Conservation (phyloP, 371 early-diverging fungal genomes). For the Mucor sp. region DNA sequence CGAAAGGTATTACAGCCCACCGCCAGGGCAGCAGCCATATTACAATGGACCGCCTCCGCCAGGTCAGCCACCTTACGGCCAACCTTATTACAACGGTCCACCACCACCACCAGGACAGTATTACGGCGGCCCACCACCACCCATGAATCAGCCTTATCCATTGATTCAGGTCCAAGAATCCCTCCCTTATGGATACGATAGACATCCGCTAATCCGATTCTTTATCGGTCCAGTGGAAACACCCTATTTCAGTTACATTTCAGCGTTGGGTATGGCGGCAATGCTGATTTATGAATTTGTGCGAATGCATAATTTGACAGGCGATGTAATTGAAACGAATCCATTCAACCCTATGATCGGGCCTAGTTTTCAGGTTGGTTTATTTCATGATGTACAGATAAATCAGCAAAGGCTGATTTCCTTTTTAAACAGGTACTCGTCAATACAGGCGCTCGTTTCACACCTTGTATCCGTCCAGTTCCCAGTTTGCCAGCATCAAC, state of each 20-base stretch:
- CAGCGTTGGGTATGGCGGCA: conserved; percentile 56
- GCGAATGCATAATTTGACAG: conserved; percentile 53
- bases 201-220: conserved; percentile 14
- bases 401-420: neutral
- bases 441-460: conserved; percentile 60
- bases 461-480: conserved; percentile 61
- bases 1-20: conserved; percentile 6
- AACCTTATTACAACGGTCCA: conserved; percentile 6
- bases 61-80: neutral
- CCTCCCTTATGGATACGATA: conserved; percentile 16
- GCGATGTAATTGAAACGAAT: conserved; percentile 50
- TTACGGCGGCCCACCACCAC: conserved; percentile 7
- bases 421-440: conserved; percentile 47
- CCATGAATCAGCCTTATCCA: neutral
- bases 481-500: conserved; percentile 29
- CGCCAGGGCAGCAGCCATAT: conserved; percentile 14
- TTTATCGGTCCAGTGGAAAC: conserved; percentile 37
- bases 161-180: neutral
- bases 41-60: conserved; percentile 9
- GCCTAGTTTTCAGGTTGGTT: conserved; percentile 53
- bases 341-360: conserved; percentile 70
- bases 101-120: conserved; percentile 13
- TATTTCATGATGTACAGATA: neutral
- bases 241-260: conserved; percentile 58
- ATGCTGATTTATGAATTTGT: conserved; percentile 59